Conservation (phyloP, 306 rosid genomes). For the Mimosa pudica region DNA sequence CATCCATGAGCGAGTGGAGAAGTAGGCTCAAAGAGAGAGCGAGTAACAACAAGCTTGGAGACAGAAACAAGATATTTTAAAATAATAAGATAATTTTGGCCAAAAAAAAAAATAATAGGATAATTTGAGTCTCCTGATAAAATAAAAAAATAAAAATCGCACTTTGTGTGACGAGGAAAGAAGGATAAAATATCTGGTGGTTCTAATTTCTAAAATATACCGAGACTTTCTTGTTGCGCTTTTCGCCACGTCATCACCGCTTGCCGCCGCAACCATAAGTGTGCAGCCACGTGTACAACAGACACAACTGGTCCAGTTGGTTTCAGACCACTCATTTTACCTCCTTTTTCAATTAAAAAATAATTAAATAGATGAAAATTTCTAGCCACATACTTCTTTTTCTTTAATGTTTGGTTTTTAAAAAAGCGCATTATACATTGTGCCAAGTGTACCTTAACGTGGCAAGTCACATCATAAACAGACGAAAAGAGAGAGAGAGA, state of each 20-base stretch:
- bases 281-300: slow-evolving; percentile 28
- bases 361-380: not conserved
- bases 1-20: not conserved
- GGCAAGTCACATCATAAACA: slow-evolving; percentile 17
- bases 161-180: slow-evolving; percentile 16
- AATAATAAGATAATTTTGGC: not conserved
- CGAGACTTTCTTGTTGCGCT: slow-evolving; percentile 38
- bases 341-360: not conserved
- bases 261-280: slow-evolving; percentile 39
- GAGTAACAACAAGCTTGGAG: not conserved
- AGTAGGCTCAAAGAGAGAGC: not conserved
- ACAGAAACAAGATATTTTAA: not conserved
- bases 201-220: not conserved
- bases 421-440: not conserved
- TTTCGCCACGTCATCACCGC: slow-evolving; percentile 52
- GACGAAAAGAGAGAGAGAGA: no score
- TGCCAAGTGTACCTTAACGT: slow-evolving; percentile 34
- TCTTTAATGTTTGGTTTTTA: not conserved
- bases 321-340: slow-evolving; percentile 42
- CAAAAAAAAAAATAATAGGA: not conserved
- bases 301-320: not conserved
- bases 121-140: not conserved
- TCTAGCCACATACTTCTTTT: slow-evolving; percentile 39
- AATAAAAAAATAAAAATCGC: not conserved
- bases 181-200: slow-evolving; percentile 42